Percentiles rank a stretch among this genome's conserved stretches.
phyloP scores from a whole-genome alignment of 2,329 filamentous ascomycete genomes.

The Fusarium sp. region DNA sequence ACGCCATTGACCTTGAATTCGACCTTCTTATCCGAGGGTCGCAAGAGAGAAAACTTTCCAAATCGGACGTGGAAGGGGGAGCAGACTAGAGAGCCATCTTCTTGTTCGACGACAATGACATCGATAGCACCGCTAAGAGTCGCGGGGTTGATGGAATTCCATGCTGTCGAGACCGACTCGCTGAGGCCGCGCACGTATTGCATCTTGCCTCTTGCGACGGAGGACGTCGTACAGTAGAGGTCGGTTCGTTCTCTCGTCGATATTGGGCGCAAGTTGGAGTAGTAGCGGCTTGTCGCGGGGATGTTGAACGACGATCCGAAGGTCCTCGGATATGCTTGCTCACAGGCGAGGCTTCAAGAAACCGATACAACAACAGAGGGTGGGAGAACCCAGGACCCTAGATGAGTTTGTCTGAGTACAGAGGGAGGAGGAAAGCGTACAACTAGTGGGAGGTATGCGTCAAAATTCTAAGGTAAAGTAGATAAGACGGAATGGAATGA shows the following conservation, averaged over 20 bases:
- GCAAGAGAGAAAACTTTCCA: slow-evolving; percentile 96
- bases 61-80: slow-evolving; percentile 99
- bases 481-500: slow-evolving; percentile 37
- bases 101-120: slow-evolving; percentile 97
- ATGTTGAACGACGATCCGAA: slow-evolving; percentile 34
- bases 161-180: slow-evolving; percentile 96
- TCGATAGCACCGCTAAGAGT: slow-evolving; percentile 98
- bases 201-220: slow-evolving; percentile 68
- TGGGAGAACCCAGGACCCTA: slow-evolving; percentile 21
- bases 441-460: slow-evolving; percentile 26
- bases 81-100: slow-evolving; percentile 90
- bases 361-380: slow-evolving; percentile 16
- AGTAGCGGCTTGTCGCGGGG: slow-evolving; percentile 37
- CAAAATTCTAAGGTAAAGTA: slow-evolving; percentile 18
- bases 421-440: slow-evolving; percentile 11
- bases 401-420: slow-evolving; percentile 25
- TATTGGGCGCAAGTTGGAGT: slow-evolving; percentile 15
- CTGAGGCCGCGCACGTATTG: slow-evolving; percentile 98
- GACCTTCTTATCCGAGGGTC: slow-evolving; percentile 98
- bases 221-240: slow-evolving; percentile 13
- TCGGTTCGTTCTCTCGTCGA: slow-evolving; percentile 10
- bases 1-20: slow-evolving; percentile 95
- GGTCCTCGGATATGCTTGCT: slow-evolving; percentile 11
- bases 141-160: slow-evolving; percentile 99
- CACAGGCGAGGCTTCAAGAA: slow-evolving; percentile 8